Percentiles rank a stretch among this genome's conserved stretches.
Evolutionary conservation across 2,329 filamentous ascomycete species (phyloP).

Genomic region (Fusarium torreyae): DNA sequence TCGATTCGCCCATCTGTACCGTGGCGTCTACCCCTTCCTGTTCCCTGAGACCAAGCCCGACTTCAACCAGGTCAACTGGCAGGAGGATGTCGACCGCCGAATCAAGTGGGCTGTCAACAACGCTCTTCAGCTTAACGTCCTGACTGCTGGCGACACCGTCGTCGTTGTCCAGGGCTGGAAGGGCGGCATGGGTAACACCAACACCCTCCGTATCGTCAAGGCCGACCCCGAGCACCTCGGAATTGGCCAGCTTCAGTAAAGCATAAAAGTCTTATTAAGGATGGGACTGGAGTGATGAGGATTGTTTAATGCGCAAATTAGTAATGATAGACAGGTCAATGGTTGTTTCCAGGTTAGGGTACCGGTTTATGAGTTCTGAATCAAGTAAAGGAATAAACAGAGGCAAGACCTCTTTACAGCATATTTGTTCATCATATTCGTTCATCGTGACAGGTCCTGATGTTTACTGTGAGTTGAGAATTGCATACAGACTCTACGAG

Average conservation of each 20-base stretch:
- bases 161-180: slow-evolving; percentile 93
- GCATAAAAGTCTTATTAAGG: slow-evolving; percentile 28
- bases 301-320: slow-evolving; percentile 49
- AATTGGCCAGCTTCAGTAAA: slow-evolving; percentile 61
- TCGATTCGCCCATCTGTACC: slow-evolving; percentile 94
- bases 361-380: slow-evolving; percentile 48
- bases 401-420: slow-evolving; percentile 29
- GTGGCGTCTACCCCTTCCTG: slow-evolving; percentile 97
- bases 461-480: background rate
- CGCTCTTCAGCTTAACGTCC: slow-evolving; percentile 85
- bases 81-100: slow-evolving; percentile 97
- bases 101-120: slow-evolving; percentile 97
- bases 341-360: slow-evolving; percentile 50
- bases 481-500: too few species aligned
- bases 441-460: background rate
- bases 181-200: slow-evolving; percentile 92
- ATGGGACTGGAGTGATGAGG: slow-evolving; percentile 28
- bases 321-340: slow-evolving; percentile 52
- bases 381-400: slow-evolving; percentile 44
- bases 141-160: slow-evolving; percentile 80
- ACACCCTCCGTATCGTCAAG: slow-evolving; percentile 79
- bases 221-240: slow-evolving; percentile 72
- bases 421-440: background rate
- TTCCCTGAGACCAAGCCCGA: slow-evolving; percentile 96
- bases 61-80: slow-evolving; percentile 94